These are phyloP conservation scores for Acacia crassicarpa DNA, from an alignment of 306 rosid genomes.

Conservation along the genomic window DNA sequence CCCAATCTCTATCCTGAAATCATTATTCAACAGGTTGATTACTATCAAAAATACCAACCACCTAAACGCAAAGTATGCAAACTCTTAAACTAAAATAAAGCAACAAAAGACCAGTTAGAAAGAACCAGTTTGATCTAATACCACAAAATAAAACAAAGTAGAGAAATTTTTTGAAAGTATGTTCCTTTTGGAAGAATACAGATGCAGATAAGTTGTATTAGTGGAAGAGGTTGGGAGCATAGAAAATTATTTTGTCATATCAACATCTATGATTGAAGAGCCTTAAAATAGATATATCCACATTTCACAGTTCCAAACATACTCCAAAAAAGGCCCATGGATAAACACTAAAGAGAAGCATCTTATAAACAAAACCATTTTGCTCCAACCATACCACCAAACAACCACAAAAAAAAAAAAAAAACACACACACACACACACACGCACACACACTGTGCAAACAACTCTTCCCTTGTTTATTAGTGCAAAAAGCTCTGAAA, in stretches of 20 bases:
- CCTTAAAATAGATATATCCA: neutral
- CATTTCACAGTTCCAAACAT: neutral
- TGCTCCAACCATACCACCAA: neutral
- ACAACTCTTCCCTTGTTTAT: neutral
- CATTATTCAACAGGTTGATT: slow-evolving; percentile 34
- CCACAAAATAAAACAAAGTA: neutral
- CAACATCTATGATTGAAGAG: neutral
- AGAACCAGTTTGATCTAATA: neutral
- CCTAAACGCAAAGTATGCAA: slow-evolving; percentile 3
- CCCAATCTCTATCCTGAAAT: slow-evolving; percentile 86
- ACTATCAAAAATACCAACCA: slow-evolving; percentile 26
- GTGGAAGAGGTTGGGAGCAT: neutral
- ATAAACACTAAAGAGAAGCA: neutral
- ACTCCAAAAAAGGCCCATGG: neutral
- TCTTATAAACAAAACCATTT: neutral
- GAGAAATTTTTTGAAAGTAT: neutral
- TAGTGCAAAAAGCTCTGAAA: neutral
- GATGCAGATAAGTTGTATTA: neutral
- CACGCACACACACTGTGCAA: neutral
- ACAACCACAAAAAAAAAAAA: neutral
- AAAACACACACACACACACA: neutral
- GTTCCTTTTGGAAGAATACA: neutral
- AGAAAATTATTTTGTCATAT: neutral
- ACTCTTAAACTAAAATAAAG: slow-evolving; percentile 25
- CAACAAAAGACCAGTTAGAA: slow-evolving; percentile 17